A percentile compares a stretch with the other conserved stretches of the same genome.
phyloP scores from a whole-genome alignment of 345 rosid species.

The Punica granatum region DNA sequence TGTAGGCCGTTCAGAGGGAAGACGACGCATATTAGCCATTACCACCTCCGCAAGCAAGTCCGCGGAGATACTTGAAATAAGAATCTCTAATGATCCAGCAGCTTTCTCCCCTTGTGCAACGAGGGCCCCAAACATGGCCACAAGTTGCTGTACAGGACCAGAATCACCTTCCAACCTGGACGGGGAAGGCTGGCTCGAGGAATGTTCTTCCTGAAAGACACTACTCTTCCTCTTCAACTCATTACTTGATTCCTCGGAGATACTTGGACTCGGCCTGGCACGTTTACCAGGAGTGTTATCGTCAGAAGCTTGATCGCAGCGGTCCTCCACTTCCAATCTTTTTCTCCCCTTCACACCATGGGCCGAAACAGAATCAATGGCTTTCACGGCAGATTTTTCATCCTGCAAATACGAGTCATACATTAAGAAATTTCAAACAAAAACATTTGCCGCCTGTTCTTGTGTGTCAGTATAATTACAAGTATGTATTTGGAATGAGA shows the following conservation, averaged over 20 bases:
- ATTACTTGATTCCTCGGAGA: constrained; percentile 51
- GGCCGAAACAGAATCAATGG: constrained; percentile 26
- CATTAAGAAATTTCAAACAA: constrained; percentile 15
- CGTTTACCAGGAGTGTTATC: constrained; percentile 59
- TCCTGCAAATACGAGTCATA: constrained; percentile 38
- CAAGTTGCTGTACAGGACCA: constrained; percentile 90
- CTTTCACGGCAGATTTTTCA: constrained; percentile 23
- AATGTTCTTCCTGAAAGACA: constrained; percentile 34
- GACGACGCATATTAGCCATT: constrained; percentile 87
- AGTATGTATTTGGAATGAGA: background rate
- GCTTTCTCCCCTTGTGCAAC: constrained; percentile 98
- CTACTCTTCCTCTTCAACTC: constrained; percentile 31
- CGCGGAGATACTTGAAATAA: constrained; percentile 83
- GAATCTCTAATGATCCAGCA: constrained; percentile 73
- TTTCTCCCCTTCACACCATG: constrained; percentile 43
- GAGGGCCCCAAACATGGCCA: constrained; percentile 85
- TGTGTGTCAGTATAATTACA: background rate
- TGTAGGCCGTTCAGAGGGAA: constrained; percentile 36
- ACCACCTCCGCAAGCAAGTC: constrained; percentile 97
- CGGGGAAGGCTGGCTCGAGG: constrained; percentile 33
- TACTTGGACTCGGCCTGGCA: constrained; percentile 45
- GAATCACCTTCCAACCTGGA: constrained; percentile 39
- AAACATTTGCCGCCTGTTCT: background rate
- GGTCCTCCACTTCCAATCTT: constrained; percentile 55
- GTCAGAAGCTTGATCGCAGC: constrained; percentile 37